phyloP scores from a whole-genome alignment of 345 rosid genomes.

The Eutrema yunnanense region DNA sequence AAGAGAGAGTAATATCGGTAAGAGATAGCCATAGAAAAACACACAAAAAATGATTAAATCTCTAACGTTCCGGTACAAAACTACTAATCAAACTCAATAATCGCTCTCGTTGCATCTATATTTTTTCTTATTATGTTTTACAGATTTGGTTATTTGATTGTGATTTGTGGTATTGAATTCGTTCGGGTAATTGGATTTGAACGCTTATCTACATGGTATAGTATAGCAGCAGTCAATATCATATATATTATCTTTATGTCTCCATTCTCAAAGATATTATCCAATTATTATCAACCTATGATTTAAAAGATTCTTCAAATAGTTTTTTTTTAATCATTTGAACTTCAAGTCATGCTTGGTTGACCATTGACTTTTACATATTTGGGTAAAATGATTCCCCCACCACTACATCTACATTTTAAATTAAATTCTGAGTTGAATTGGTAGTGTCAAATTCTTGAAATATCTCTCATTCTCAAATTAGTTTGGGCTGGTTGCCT shows the following conservation, averaged over 20 bases:
- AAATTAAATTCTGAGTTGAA: background rate
- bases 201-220: background rate
- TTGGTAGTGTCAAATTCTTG: background rate
- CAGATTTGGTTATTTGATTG: background rate
- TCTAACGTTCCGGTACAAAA: too few relatives aligned
- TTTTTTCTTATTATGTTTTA: background rate
- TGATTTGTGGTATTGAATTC: background rate
- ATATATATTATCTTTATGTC: slow-evolving; percentile 16
- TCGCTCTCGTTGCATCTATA: background rate
- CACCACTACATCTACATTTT: background rate
- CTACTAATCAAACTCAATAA: background rate
- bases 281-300: slow-evolving; percentile 23
- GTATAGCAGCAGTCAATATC: background rate
- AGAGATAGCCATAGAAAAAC: too few relatives aligned
- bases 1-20: too few relatives aligned
- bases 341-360: slow-evolving; percentile 22
- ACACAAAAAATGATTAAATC: too few relatives aligned
- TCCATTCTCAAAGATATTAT: slow-evolving; percentile 12
- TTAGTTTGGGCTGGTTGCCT: background rate
- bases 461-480: background rate
- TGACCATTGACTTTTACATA: slow-evolving; percentile 26
- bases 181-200: background rate
- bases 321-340: slow-evolving; percentile 22
- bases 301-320: slow-evolving; percentile 14
- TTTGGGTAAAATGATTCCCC: background rate